Percentiles rank a stretch among this genome's conserved stretches.
Evolutionary conservation across 2,329 filamentous ascomycete genomes (phyloP).

Genomic region (Rhynchosporium secalis): DNA sequence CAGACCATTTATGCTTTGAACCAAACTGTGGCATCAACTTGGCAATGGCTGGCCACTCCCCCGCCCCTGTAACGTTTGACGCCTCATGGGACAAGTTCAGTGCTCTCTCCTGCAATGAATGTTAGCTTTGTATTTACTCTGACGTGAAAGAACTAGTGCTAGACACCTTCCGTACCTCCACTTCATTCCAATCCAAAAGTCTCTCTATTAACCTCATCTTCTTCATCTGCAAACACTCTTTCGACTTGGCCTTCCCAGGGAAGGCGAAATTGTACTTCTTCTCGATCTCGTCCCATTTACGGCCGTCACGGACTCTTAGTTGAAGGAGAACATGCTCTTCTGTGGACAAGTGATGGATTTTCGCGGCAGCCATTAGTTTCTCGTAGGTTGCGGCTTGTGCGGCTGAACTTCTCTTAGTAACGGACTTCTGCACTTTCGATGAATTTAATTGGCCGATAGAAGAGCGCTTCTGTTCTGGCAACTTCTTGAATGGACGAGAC

Average conservation of each 20-base stretch:
- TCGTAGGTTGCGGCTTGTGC: slow-evolving; percentile 17
- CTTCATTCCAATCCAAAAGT: slow-evolving; percentile 21
- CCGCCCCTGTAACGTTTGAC: slow-evolving; percentile 24
- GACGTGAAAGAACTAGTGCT: slow-evolving; percentile 11
- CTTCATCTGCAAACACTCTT: slow-evolving; percentile 43
- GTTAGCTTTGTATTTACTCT: slow-evolving; percentile 3
- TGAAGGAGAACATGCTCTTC: slow-evolving; percentile 41
- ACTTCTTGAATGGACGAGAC: slow-evolving; percentile 28
- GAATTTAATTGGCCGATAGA: not conserved
- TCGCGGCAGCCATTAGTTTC: slow-evolving; percentile 14
- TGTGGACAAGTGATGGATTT: slow-evolving; percentile 28
- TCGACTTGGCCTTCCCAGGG: slow-evolving; percentile 35
- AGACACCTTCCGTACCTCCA: slow-evolving; percentile 16
- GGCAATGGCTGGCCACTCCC: slow-evolving; percentile 39
- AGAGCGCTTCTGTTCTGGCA: slow-evolving; percentile 16
- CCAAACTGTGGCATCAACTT: slow-evolving; percentile 40
- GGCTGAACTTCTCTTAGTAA: slow-evolving; percentile 31
- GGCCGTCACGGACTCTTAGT: slow-evolving; percentile 37
- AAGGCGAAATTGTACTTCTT: slow-evolving; percentile 37
- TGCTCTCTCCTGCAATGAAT: slow-evolving; percentile 34
- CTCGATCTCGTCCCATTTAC: slow-evolving; percentile 41
- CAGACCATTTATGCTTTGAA: slow-evolving; percentile 39
- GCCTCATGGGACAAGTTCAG: slow-evolving; percentile 38
- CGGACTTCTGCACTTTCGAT: slow-evolving; percentile 18
- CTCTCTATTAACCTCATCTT: slow-evolving; percentile 41